phyloP scores from a whole-genome alignment of 2,329 filamentous ascomycete genomes.

The Colletotrichum lentis region DNA sequence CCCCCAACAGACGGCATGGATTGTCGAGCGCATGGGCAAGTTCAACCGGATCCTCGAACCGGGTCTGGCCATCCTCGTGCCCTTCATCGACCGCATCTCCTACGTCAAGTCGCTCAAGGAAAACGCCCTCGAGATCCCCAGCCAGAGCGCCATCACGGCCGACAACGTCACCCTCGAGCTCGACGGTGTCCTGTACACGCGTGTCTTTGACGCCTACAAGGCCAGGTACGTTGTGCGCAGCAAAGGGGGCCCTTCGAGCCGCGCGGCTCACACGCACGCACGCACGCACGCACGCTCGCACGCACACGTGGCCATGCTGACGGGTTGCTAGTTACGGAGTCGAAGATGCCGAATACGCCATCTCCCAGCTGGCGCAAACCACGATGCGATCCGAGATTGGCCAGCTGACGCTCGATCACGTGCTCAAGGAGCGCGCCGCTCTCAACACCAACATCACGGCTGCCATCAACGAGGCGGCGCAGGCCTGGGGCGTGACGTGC shows the following conservation, averaged over 20 bases:
- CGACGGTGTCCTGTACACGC: conserved; percentile 93
- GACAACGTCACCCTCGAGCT: conserved; percentile 98
- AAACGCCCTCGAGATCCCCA: conserved; percentile 93
- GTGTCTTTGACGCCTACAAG: conserved; percentile 98
- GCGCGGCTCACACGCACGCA: no score
- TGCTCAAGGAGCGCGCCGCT: conserved; percentile 94
- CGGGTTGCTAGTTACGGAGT: conserved; percentile 81
- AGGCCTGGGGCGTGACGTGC: conserved; percentile 96
- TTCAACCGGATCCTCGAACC: conserved; percentile 94
- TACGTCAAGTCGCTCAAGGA: conserved; percentile 99
- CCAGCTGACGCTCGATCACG: conserved; percentile 94
- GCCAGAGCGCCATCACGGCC: conserved; percentile 96
- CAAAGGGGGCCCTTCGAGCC: not conserved
- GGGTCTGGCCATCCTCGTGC: conserved; percentile 86
- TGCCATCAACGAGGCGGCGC: conserved; percentile 96
- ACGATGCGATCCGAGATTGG: conserved; percentile 99
- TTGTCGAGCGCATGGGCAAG: conserved; percentile 99
- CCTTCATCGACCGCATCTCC: conserved; percentile 92
- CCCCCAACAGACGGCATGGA: conserved; percentile 99
- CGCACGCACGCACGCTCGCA: rapidly evolving
- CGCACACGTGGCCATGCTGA: conserved; percentile 5
- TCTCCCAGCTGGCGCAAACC: conserved; percentile 96
- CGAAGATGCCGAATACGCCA: conserved; percentile 98
- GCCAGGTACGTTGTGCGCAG: conserved; percentile 70
- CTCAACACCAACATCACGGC: conserved; percentile 99